phyloP scores from a whole-genome alignment of 202 grass and related monocot species.

The Alloteropsis angusta region DNA sequence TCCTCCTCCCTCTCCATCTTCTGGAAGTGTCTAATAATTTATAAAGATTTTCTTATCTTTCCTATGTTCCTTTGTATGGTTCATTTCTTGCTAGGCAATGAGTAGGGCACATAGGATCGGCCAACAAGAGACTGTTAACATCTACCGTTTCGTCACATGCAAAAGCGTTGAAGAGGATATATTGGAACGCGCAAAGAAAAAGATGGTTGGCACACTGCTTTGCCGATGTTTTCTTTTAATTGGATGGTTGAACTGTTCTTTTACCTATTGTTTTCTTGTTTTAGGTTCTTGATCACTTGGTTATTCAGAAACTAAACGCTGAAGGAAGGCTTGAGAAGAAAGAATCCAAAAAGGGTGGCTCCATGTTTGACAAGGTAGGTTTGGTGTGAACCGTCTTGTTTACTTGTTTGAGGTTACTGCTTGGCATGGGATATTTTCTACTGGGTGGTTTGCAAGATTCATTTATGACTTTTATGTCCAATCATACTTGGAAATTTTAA shows the following conservation, averaged over 20 bases:
- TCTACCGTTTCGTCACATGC: conserved; percentile 95
- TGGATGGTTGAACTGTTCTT: conserved; percentile 16
- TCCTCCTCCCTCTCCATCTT: conserved; percentile 3
- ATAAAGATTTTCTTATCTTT: conserved; percentile 16
- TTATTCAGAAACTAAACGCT: conserved; percentile 99
- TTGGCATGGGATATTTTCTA: not conserved
- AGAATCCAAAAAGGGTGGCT: conserved; percentile 91
- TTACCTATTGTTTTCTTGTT: conserved; percentile 7
- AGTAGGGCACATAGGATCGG: conserved; percentile 99
- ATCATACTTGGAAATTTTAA: not conserved
- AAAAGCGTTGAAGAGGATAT: conserved; percentile 99
- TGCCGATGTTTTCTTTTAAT: conserved; percentile 8
- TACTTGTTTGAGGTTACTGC: not conserved
- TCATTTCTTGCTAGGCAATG: conserved; percentile 65
- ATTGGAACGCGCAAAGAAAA: conserved; percentile 96
- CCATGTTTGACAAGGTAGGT: conserved; percentile 89
- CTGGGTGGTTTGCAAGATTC: not conserved
- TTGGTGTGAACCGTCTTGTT: not conserved
- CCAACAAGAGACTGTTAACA: conserved; percentile 97
- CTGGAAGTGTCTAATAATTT: not conserved
- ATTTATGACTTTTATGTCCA: not conserved
- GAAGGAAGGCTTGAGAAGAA: conserved; percentile 99
- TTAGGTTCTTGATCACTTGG: conserved; percentile 99
- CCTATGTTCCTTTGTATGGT: conserved; percentile 3
- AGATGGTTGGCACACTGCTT: conserved; percentile 49